phyloP scores from a whole-genome alignment of 108 stramenopile genomes.

The Cyclotella baltica region DNA sequence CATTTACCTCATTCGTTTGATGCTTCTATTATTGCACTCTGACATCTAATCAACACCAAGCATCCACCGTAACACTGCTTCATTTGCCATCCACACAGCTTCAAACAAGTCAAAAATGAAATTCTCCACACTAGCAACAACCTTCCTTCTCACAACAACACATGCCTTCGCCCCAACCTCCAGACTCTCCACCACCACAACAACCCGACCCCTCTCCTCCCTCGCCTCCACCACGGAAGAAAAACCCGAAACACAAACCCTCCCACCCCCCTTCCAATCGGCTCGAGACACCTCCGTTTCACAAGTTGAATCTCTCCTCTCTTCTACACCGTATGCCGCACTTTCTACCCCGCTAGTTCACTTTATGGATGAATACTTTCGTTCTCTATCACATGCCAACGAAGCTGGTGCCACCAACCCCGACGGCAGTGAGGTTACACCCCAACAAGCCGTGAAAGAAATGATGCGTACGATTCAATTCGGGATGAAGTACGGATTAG shows the following conservation, averaged over 20 bases:
- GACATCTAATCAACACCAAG: too few species aligned
- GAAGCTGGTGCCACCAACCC: conserved; percentile 34
- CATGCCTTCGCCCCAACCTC: conserved; percentile 18
- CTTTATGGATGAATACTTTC: conserved; percentile 84
- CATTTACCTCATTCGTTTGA: too few species aligned
- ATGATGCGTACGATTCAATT: conserved; percentile 69
- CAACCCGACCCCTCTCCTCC: not conserved
- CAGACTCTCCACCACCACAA: not conserved
- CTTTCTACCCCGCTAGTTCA: conserved; percentile 60
- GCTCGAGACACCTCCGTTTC: conserved; percentile 56
- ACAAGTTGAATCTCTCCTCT: conserved; percentile 27
- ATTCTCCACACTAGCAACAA: conserved; percentile 23
- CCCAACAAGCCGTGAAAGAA: conserved; percentile 49
- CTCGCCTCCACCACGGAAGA: conserved; percentile 41
- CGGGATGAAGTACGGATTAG: conserved; percentile 78
- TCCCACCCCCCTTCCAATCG: conserved; percentile 45
- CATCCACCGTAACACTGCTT: too few species aligned
- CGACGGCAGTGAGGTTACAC: conserved; percentile 38
- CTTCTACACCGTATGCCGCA: conserved; percentile 17
- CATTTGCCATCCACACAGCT: too few species aligned
- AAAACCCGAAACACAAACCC: not conserved
- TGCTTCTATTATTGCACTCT: too few species aligned
- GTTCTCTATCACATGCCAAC: conserved; percentile 54
- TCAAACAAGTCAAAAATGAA: conserved; percentile 18
- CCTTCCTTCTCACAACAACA: conserved; percentile 21